Conservation (phyloP, 2,329 filamentous ascomycete genomes). For the Coniochaeta sp. region DNA sequence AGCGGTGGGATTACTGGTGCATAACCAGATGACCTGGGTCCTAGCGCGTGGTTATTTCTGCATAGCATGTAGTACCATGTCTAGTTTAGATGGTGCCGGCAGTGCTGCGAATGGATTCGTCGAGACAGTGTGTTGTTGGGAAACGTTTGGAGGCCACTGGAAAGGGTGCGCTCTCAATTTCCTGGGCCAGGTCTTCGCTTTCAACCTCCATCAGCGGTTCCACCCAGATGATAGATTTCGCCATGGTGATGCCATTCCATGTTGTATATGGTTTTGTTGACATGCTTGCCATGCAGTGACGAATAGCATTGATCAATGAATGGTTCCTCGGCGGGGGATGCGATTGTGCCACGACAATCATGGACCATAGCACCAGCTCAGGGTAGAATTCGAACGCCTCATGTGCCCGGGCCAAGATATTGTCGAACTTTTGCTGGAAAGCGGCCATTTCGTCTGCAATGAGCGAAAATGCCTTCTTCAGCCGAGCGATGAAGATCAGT, state of each 20-base stretch:
- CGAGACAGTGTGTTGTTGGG: too few relatives aligned
- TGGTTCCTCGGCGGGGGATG: not conserved
- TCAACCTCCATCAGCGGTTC: not conserved
- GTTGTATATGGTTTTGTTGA: too few relatives aligned
- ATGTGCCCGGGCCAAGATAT: not conserved
- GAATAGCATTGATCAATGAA: not conserved
- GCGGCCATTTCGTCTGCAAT: not conserved
- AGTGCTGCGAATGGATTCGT: too few relatives aligned
- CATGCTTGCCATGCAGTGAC: not conserved
- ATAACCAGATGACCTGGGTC: not conserved
- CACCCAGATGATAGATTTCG: not conserved
- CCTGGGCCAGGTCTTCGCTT: not conserved
- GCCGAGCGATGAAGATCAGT: not conserved
- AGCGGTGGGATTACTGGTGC: not conserved
- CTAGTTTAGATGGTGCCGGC: not conserved
- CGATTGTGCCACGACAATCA: not conserved
- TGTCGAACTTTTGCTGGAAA: not conserved
- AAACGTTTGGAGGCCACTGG: not conserved
- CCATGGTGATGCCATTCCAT: not conserved
- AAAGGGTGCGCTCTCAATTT: not conserved
- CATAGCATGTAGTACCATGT: not conserved
- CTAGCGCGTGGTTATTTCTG: not conserved
- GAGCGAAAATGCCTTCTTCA: not conserved
- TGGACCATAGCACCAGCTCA: not conserved
- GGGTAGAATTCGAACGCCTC: not conserved